A percentile compares a stretch with the other conserved stretches of the same genome.
phyloP scores from a whole-genome alignment of 257 asterid species.

The Buddleja alternifolia region DNA sequence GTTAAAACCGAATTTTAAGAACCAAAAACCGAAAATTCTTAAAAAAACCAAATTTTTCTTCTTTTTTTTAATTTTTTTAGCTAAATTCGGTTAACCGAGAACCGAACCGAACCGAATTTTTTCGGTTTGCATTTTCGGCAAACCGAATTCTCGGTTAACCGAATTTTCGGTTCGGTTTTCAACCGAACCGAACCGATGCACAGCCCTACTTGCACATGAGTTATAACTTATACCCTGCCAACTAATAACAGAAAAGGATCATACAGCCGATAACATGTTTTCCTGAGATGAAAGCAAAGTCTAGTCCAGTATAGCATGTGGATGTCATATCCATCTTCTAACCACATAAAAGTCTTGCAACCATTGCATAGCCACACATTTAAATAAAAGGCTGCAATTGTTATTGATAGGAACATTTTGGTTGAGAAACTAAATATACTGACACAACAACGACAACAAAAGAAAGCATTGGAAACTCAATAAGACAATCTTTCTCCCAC shows the following conservation, averaged over 20 bases:
- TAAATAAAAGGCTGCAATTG: neutral
- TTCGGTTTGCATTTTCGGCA: no score
- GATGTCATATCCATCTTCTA: neutral
- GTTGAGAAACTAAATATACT: constrained; percentile 7
- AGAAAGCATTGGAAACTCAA: neutral
- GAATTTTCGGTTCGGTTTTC: no score
- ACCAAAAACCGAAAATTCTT: no score
- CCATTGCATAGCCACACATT: constrained; percentile 3
- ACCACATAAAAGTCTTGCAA: neutral
- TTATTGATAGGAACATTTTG: neutral
- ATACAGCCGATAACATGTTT: neutral
- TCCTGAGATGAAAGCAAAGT: neutral
- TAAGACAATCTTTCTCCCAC: neutral
- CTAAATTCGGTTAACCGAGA: no score
- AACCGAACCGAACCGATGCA: no score
- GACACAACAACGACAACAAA: neutral
- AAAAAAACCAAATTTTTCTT: no score
- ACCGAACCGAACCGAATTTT: no score
- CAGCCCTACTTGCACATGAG: no score
- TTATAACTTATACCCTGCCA: neutral
- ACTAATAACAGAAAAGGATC: constrained; percentile 5
- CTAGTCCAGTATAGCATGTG: neutral
- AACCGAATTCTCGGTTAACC: no score
- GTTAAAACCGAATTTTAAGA: no score
- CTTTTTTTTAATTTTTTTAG: no score